A percentile compares a stretch with the other conserved stretches of the same genome.
Evolutionary conservation across 1,284 basidiomycete species (phyloP).

Genomic region (Moesziomyces sp.): DNA sequence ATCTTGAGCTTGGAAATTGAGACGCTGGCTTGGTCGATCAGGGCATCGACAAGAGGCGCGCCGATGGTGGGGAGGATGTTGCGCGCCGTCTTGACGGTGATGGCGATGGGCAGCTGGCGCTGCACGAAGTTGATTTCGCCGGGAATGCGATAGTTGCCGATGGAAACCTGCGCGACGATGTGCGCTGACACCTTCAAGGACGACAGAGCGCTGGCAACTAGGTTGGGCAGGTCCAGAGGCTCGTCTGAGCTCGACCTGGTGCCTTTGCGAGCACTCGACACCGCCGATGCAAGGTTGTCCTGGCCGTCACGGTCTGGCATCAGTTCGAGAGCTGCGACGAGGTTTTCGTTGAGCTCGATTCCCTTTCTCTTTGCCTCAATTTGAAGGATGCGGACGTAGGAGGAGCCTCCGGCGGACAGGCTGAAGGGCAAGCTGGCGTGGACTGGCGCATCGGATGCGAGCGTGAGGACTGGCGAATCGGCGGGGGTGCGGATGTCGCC

Average conservation of each 20-base stretch:
- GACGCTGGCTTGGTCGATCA: slow-evolving; percentile 51
- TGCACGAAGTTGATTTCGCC: slow-evolving; percentile 50
- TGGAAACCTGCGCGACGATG: slow-evolving; percentile 33
- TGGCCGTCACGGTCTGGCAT: slow-evolving; percentile 19
- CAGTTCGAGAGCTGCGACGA: slow-evolving; percentile 45
- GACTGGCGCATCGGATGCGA: slow-evolving; percentile 30
- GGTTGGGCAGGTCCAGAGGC: slow-evolving; percentile 32
- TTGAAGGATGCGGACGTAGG: slow-evolving; percentile 50
- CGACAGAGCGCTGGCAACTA: slow-evolving; percentile 44
- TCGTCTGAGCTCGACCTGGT: slow-evolving; percentile 4
- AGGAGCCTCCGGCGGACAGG: slow-evolving; percentile 47
- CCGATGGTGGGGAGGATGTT: slow-evolving; percentile 49
- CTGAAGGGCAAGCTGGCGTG: slow-evolving; percentile 51
- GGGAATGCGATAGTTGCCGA: slow-evolving; percentile 53
- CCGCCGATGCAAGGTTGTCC: background rate
- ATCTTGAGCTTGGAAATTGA: slow-evolving; percentile 47
- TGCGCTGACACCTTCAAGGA: slow-evolving; percentile 52
- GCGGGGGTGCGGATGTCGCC: slow-evolving; percentile 44
- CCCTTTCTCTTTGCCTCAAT: slow-evolving; percentile 39
- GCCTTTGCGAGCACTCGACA: slow-evolving; percentile 1
- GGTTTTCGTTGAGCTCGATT: slow-evolving; percentile 49
- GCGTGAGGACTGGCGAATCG: slow-evolving; percentile 41
- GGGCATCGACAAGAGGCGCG: slow-evolving; percentile 47
- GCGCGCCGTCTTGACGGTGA: slow-evolving; percentile 51
- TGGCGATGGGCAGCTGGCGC: slow-evolving; percentile 54